These are phyloP conservation scores for Ganoderma lingzhi DNA, from an alignment of 1,284 basidiomycete species.

Conservation along the genomic window DNA sequence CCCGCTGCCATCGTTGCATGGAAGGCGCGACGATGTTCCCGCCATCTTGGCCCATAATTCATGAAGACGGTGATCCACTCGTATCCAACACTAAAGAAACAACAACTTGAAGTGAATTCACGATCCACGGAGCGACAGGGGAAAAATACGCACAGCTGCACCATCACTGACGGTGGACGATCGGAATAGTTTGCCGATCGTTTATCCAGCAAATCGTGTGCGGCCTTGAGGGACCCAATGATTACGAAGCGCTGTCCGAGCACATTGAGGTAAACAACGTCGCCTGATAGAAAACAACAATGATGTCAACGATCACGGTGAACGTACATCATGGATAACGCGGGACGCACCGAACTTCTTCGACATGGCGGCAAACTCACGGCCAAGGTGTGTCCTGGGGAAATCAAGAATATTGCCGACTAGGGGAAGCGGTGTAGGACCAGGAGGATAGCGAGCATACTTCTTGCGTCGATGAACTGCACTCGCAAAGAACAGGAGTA, in stretches of 20 bases:
- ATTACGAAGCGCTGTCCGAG: constrained; percentile 69
- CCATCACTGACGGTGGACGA: constrained; percentile 50
- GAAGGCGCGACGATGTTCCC: constrained; percentile 27
- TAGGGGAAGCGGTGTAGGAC: constrained; percentile 9
- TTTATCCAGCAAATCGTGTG: constrained; percentile 70
- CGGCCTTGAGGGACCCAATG: constrained; percentile 61
- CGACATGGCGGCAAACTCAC: constrained; percentile 5
- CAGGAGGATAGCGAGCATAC: constrained; percentile 5
- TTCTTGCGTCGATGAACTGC: background rate
- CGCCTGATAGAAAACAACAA: constrained; percentile 48
- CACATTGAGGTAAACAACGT: constrained; percentile 64
- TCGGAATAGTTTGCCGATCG: constrained; percentile 73
- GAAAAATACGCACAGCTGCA: constrained; percentile 20
- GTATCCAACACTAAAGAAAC: constrained; percentile 8
- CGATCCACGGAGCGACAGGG: background rate
- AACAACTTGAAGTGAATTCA: background rate
- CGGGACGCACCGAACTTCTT: background rate
- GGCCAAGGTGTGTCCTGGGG: constrained; percentile 12
- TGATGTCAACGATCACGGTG: too few species aligned
- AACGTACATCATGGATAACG: background rate
- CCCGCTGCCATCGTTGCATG: constrained; percentile 20
- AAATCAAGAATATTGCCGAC: constrained; percentile 13
- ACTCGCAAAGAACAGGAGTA: background rate
- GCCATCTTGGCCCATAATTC: constrained; percentile 25
- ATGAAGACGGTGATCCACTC: constrained; percentile 30